Conservation (phyloP, 2,329 filamentous ascomycete genomes). For the Fusarium proliferatum region DNA sequence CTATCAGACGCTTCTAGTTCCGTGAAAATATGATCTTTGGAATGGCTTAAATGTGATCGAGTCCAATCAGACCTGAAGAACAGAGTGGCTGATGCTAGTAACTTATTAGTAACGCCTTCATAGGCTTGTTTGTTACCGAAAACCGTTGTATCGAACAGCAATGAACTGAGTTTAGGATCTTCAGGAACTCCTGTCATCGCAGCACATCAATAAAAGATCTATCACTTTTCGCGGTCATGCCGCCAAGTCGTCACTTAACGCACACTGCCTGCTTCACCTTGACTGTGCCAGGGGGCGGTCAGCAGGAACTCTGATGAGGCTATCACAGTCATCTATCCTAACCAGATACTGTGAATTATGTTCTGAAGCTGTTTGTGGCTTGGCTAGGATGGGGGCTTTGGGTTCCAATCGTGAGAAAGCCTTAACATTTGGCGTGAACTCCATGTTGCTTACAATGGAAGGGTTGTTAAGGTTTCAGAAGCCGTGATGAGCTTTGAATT, state of each 20-base stretch:
- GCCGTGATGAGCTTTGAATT: background rate
- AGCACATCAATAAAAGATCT: background rate
- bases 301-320: background rate
- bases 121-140: background rate
- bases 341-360: conserved; percentile 16
- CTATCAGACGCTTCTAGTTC: conserved; percentile 17
- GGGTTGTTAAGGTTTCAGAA: background rate
- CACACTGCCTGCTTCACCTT: conserved; percentile 2
- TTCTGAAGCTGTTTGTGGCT: conserved; percentile 23
- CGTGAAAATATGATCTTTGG: conserved; percentile 29
- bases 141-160: conserved; percentile 1
- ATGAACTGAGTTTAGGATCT: conserved; percentile 10
- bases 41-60: conserved; percentile 30
- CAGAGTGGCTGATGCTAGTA: conserved; percentile 9
- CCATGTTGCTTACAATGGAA: conserved; percentile 4
- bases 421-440: conserved; percentile 1
- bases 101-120: background rate
- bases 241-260: background rate
- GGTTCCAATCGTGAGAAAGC: conserved; percentile 30
- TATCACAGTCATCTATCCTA: background rate
- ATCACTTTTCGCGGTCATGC: conserved; percentile 1
- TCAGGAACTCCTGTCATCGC: conserved; percentile 22
- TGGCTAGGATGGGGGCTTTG: conserved; percentile 19
- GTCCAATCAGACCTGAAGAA: conserved; percentile 31
- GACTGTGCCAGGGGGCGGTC: background rate